Conservation (phyloP, 176 grass and related monocot species). For the Carex parvula region DNA sequence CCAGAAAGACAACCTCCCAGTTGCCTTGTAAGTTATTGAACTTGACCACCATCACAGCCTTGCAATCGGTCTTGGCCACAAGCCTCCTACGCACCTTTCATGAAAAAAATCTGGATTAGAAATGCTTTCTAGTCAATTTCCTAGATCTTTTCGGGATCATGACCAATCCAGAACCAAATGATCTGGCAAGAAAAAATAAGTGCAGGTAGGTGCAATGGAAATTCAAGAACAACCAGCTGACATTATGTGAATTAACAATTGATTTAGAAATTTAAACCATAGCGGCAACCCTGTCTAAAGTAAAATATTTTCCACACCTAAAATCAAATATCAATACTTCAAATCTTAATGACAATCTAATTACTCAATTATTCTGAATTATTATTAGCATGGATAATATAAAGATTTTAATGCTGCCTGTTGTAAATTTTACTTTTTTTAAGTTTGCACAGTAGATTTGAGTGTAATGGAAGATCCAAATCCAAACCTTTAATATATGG, state of each 20-base stretch:
- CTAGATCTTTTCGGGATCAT: not conserved
- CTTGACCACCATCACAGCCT: conserved; percentile 85
- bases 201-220: not conserved
- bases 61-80: conserved; percentile 80
- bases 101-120: not conserved
- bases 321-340: not conserved
- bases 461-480: not conserved
- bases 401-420: not conserved
- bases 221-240: not conserved
- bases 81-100: conserved; percentile 62
- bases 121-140: not conserved
- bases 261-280: not conserved
- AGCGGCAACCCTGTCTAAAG: not conserved
- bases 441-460: not conserved
- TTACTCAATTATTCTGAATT: not conserved
- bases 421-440: not conserved
- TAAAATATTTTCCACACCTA: not conserved
- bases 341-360: not conserved
- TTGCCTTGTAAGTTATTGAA: conserved; percentile 50
- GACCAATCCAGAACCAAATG: not conserved
- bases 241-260: conserved; percentile 5
- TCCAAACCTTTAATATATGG: not conserved
- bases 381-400: not conserved
- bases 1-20: conserved; percentile 79
- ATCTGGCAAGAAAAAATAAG: not conserved